Base-by-base conservation (phyloP, 176 grass and related monocot species). In the Melocanna baccifera region DNA sequence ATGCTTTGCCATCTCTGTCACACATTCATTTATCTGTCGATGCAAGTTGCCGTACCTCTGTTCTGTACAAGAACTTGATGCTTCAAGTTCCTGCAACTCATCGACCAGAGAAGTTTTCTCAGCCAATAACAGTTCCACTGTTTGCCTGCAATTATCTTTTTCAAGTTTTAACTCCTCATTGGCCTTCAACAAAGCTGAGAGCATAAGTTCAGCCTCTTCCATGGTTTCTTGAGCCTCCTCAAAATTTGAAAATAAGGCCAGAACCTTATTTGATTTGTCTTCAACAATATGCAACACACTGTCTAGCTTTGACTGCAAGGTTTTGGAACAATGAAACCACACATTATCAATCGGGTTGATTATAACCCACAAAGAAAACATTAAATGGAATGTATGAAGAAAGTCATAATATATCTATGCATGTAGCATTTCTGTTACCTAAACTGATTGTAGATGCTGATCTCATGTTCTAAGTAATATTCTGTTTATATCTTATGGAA, bases 181-280 rank as follows among this genome's bases (percentile, higher is more conserved):
- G 23, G 76, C 81, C 51, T 94, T 92, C 41, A 94, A 65, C 69
- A 94, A 65, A 78, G 87, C 81, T 62, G 87, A 87, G 26, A 97
- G 69, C 62, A 97, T 92, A 36, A 84, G 63, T 72, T 97, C 91
- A 71, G 94, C 89, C 52, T 97, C 94, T 92, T 91, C 66, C 94
- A 97, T 97, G 80, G 85, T 90, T 85, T 92, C 91, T 86, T 94
- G 89, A 81, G 89, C 87, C 65, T 91, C 86, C 82, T 97, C 91
- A 76, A 92, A 97, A 41, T 97, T 91, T 55, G 84, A 89, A 76
- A 92, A 87, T 42, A 93, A 85, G 25, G 70, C 76, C 9, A 87
- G n/a, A 67, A 84, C 88, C 72, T 93, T 84, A 55, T 85, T 92
- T 85, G 91, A 86, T 84, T 82, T 85, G 25, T 90, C 85, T 82